Base-by-base conservation (phyloP, 2,329 filamentous ascomycete species). In the Cladosporium sp. region DNA sequence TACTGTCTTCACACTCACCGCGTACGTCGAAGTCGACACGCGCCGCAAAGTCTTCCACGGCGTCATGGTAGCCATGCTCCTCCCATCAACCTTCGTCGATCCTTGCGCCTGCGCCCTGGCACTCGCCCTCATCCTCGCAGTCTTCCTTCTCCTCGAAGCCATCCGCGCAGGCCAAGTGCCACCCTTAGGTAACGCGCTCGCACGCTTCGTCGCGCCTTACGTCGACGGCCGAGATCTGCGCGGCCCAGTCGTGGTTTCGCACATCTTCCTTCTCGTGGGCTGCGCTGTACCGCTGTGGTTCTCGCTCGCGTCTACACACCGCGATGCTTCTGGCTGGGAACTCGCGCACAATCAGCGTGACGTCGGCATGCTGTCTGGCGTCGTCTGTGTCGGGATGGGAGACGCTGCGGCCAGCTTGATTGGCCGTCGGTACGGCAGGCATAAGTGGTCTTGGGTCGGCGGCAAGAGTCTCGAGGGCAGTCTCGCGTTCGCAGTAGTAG, bases 11-110 rank as follows among this genome's bases (percentile, higher is more conserved):
- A 80, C 89, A 3, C 90, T 97, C 7, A 84, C 94, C 55, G 89
- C 88, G 40, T 79, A 90, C 51, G 92, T 89, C 65, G 92, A 97
- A 74, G 93, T 99, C 49, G 94, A 99, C 75, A 99, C 94, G 1
- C 85, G 94, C 51, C 86, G 94, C 52, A 99, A 99, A 74, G 90
- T 97, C 22, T 99, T 99, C 73, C 94, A 99, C 73, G 95, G 95
- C 66, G 96, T 93, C 82, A 97, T 97, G 89, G 93, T 97, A 7
- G 86, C 86, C 58, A 97, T 99, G 90, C 87, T 99, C 58, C 81
- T 97, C 1, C 92, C 94, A 0, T 86, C 90, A 1, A 89, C 88
- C 2, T 97, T 86, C 70, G 77, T 97, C 63, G 94, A 99, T 72
- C 93, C 94, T 0, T 81, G 87, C 40, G 97, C 90, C 73, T 86